Base-by-base conservation (phyloP, 2,329 filamentous ascomycete genomes). In the Paradendryphiella salina region DNA sequence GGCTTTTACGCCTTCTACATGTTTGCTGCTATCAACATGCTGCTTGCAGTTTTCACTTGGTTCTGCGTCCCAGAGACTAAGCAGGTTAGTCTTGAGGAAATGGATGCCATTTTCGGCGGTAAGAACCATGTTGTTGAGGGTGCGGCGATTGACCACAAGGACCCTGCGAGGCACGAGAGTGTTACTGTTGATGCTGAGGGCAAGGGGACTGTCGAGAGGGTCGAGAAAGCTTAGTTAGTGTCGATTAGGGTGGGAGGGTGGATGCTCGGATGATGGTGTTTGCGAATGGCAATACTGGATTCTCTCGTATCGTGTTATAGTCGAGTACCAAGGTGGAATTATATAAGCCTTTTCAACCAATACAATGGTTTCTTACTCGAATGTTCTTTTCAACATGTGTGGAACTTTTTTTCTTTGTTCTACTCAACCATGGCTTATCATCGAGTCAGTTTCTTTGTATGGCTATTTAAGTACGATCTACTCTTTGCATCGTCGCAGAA, bases 1-100 rank as follows among this genome's bases (percentile, higher is more conserved):
- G 78, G 79, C 13, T 82, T 81, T 64, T 81, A 80, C 56, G 79
- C 79, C 5, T 82, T 82, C 57, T 81, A 81, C 69, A 79, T 82
- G 74, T 81, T 82, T 50, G 78, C 77, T 0, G 79, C 76, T 5
- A 77, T 77, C 55, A 77, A 77, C 46, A 53, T 73, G 20, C 46
- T 75, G 31, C 61, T 77, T 8, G 74, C 72, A 2, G 57, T 60
- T 1, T 78, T 77, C 50, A 74, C 76, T 5, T 74, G 65, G 63
- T 75, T 74, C 59, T 75, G 69, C 52, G 65, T 77, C 10, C 74
- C 75, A 0, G 75, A 77, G 62, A 76, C 75, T 5, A 75, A 74
- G 64, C 66, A 73, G 50, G 70, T 82, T 1, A 68, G 74, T 6
- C 74, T 83, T 3, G 80, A 83, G 66, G 80, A 82, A 73, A 82